Evolutionary conservation across 2,329 filamentous ascomycete genomes (phyloP).

Genomic region (Penicillium sp.): DNA sequence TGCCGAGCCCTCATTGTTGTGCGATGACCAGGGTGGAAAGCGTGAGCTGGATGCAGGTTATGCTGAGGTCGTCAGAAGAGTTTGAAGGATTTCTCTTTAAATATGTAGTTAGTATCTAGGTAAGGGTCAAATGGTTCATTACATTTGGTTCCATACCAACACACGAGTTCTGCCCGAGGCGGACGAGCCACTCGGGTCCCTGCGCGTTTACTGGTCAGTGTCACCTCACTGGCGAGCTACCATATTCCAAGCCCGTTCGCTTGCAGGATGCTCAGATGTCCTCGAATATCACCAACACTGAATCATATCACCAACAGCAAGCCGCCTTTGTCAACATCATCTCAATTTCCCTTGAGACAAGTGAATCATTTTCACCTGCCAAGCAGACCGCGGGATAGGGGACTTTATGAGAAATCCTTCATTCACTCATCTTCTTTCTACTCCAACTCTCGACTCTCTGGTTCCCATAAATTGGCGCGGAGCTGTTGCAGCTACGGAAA

Average conservation of each 20-base stretch:
- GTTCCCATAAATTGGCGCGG: neutral
- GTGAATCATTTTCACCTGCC: slow-evolving; percentile 1
- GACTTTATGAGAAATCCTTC: neutral
- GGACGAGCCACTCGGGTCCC: neutral
- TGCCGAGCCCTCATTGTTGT: neutral
- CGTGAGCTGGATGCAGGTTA: too few relatives aligned
- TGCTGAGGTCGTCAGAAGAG: too few relatives aligned
- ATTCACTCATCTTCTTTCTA: neutral
- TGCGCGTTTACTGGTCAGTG: neutral
- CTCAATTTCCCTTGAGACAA: neutral
- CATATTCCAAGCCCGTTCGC: neutral
- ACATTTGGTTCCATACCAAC: too few relatives aligned
- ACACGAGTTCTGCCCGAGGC: neutral
- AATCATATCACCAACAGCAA: neutral
- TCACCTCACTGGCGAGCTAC: neutral
- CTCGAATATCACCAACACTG: neutral
- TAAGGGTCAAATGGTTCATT: too few relatives aligned
- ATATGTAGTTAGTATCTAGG: too few relatives aligned
- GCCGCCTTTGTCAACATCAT: neutral
- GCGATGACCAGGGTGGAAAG: too few relatives aligned
- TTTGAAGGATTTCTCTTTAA: too few relatives aligned
- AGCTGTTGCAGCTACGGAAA: neutral
- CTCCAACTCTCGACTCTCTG: neutral
- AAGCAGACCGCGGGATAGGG: neutral
- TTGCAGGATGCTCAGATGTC: neutral